Percentiles rank a stretch among this genome's conserved stretches.
Evolutionary conservation across 2,329 filamentous ascomycete species (phyloP).

Genomic region (Penicillium brevicompactum): DNA sequence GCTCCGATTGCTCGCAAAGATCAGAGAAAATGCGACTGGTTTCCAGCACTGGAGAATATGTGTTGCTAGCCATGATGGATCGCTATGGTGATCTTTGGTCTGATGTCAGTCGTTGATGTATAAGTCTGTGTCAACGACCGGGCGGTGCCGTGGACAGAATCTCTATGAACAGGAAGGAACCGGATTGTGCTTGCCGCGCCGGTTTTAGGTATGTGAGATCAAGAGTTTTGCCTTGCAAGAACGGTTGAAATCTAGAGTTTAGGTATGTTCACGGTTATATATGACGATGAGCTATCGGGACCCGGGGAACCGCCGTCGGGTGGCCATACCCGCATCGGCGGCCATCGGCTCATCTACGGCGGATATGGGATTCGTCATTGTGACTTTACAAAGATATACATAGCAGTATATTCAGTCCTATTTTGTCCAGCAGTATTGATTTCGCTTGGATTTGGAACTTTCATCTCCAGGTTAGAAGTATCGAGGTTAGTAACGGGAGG

Average conservation of each 20-base stretch:
- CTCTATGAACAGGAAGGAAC: not conserved
- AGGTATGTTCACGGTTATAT: not conserved
- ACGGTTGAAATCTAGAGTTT: not conserved
- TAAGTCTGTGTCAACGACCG: no score
- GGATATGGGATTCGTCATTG: not conserved
- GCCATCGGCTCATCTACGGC: slow-evolving; percentile 3
- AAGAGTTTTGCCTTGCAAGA: not conserved
- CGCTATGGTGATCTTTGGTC: not conserved
- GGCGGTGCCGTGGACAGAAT: no score
- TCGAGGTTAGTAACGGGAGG: not conserved
- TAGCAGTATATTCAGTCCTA: no score
- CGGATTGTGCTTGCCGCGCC: not conserved
- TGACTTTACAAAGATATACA: not conserved
- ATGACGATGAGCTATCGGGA: slow-evolving; percentile 7
- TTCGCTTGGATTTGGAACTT: no score
- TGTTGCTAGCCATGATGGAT: slow-evolving; percentile 18
- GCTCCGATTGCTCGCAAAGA: slow-evolving; percentile 39
- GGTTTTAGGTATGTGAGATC: not conserved
- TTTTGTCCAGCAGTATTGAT: no score
- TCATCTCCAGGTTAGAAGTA: no score
- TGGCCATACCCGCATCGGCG: slow-evolving; percentile 3
- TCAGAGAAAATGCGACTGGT: slow-evolving; percentile 39
- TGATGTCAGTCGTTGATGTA: no score
- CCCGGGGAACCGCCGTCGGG: slow-evolving; percentile 20
- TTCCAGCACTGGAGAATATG: slow-evolving; percentile 40